Evolutionary conservation across 352 stramenopile species (phyloP).

Genomic region (Blastocystis sp.): DNA sequence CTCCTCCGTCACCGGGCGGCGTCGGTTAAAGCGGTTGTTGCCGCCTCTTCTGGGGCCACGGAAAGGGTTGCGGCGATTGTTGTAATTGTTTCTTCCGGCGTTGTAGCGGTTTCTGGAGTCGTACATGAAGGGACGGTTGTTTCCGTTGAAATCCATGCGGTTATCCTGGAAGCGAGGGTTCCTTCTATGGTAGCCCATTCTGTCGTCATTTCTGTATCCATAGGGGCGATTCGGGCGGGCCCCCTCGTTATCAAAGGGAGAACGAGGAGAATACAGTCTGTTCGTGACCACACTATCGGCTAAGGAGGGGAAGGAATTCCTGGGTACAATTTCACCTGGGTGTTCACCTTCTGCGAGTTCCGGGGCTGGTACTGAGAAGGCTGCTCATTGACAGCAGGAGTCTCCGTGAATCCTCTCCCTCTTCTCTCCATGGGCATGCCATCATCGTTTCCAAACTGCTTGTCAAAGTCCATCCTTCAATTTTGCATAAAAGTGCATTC

Average conservation of each 20-base stretch:
- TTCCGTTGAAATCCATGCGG: too few species aligned
- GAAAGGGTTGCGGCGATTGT: neutral
- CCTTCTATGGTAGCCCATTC: neutral
- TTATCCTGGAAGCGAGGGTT: too few species aligned
- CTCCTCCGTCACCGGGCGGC: neutral
- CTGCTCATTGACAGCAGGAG: neutral
- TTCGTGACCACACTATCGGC: slow-evolving; percentile 62
- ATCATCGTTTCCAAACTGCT: slow-evolving; percentile 45
- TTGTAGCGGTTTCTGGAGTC: too few species aligned
- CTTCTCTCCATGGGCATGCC: slow-evolving; percentile 2
- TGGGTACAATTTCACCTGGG: slow-evolving; percentile 43
- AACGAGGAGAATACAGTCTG: neutral
- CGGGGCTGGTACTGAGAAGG: slow-evolving; percentile 6
- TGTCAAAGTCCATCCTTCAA: slow-evolving; percentile 56
- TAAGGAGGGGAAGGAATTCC: slow-evolving; percentile 38
- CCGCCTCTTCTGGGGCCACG: slow-evolving; percentile 22
- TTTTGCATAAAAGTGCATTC: neutral
- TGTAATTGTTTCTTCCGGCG: neutral
- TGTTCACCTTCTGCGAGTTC: slow-evolving; percentile 24
- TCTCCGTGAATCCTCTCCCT: slow-evolving; percentile 54
- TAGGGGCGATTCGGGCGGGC: neutral
- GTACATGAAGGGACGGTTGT: too few species aligned
- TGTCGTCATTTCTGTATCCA: neutral
- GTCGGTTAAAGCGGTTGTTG: neutral
- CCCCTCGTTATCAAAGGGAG: neutral